Base-by-base conservation (phyloP, 805 yeast species). In the Danielia oregonensis region DNA sequence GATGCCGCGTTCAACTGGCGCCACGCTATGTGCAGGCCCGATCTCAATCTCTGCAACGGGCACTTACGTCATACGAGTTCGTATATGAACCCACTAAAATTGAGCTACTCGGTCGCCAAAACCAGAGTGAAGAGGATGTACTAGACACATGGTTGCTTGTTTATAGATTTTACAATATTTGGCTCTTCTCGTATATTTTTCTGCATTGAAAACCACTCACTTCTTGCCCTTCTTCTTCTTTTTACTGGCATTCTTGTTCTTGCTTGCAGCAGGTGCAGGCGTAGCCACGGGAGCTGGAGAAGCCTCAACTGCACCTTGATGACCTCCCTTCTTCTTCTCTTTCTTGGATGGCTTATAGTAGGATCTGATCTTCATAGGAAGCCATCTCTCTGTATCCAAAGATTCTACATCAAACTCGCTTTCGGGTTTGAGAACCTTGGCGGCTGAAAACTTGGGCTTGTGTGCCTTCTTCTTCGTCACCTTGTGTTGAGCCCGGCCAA, bases 351-450 rank as follows among this genome's bases (percentile, higher is more conserved):
- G 86, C 58, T 78, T 86, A 63, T 83, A 88, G 49, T 80, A 77
- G 5, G 88, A 74, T 57, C 97, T 77, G 54, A 89, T 94, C 54
- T 79, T 83, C 71, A 84, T 49, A 15, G 96, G 95, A 32, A 91
- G 59, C 97, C 97, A 89, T 63, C 97, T 81, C 59, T 89, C 97
- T 44, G 52, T 31, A 59, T 79, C 61, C 43, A 75, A 46, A 48
- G 47, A 39, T 26, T 37, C 41, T 1, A 43, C 35, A 18, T 43
- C 29, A 24, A 47, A 45, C 25, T 39, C 38, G 19, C 26, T 15
- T 11, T 21, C 43, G 4, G 46, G 40, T 37, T 36, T 39, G 27
- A 39, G n/a, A 11, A 37, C 25, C 43, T 47, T 47, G 23, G 23
- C 24, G 32, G 37, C 30, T 10, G 52, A 48, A 24, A 48, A 48